These are phyloP conservation scores for Cudoniella acicularis DNA, from an alignment of 495 filamentous ascomycete species.

Conservation along the genomic window DNA sequence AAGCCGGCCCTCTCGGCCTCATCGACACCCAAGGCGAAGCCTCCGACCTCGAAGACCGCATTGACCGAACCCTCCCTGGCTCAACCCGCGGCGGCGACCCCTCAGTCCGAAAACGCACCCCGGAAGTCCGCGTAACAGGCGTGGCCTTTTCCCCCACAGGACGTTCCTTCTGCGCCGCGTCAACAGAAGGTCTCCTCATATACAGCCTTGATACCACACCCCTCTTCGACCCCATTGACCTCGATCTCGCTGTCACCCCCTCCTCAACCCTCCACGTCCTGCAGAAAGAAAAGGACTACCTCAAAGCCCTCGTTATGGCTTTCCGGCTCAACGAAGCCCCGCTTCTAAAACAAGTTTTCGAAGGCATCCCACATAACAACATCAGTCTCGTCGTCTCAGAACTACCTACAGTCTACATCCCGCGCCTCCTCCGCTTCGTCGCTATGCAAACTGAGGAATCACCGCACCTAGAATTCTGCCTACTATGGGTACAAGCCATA, in stretches of 20 bases:
- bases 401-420: conserved; percentile 82
- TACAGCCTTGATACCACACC: conserved; percentile 81
- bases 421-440: conserved; percentile 77
- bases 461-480: conserved; percentile 89
- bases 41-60: conserved; percentile 81
- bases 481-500: conserved; percentile 87
- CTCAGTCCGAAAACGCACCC: conserved; percentile 65
- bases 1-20: conserved; percentile 78
- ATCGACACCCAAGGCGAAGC: conserved; percentile 85
- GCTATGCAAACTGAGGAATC: conserved; percentile 82
- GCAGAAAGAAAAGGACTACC: conserved; percentile 69
- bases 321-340: conserved; percentile 84
- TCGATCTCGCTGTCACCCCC: conserved; percentile 88
- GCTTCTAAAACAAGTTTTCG: conserved; percentile 79
- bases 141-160: conserved; percentile 87
- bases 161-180: conserved; percentile 88
- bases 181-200: conserved; percentile 88
- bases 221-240: conserved; percentile 91
- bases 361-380: conserved; percentile 70
- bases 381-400: conserved; percentile 74
- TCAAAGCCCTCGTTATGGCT: conserved; percentile 93
- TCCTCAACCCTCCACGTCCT: conserved; percentile 72
- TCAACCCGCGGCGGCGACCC: conserved; percentile 78
- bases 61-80: conserved; percentile 82
- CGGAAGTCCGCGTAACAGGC: conserved; percentile 81